Evolutionary conservation across 2,329 filamentous ascomycete species (phyloP).

Genomic region (Botryotinia globosa): DNA sequence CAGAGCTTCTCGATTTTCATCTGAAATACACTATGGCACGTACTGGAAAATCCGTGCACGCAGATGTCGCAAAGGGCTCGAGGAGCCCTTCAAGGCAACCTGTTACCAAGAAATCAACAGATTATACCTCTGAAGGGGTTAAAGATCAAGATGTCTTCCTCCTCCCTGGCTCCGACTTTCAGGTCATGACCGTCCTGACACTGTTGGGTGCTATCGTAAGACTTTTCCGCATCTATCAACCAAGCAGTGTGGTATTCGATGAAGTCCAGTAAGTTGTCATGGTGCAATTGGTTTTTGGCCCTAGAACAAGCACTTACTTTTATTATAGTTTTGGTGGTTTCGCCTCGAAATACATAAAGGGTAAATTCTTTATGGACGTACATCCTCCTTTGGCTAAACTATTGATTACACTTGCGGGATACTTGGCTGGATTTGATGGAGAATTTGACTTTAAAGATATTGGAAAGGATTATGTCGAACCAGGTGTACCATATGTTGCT

Average conservation of each 20-base stretch:
- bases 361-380: slow-evolving; percentile 99
- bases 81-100: slow-evolving; percentile 23
- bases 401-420: slow-evolving; percentile 91
- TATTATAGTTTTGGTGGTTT: slow-evolving; percentile 85
- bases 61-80: slow-evolving; percentile 23
- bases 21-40: slow-evolving; percentile 31
- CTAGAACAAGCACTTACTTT: slow-evolving; percentile 26
- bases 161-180: slow-evolving; percentile 80
- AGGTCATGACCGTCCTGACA: slow-evolving; percentile 70
- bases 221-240: slow-evolving; percentile 93
- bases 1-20: slow-evolving; percentile 26
- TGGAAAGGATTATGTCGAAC: slow-evolving; percentile 96
- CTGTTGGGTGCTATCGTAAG: slow-evolving; percentile 75
- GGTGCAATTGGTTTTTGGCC: neutral
- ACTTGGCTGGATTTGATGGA: slow-evolving; percentile 90
- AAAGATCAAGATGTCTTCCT: slow-evolving; percentile 89
- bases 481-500: slow-evolving; percentile 90
- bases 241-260: slow-evolving; percentile 95
- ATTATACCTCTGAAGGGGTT: slow-evolving; percentile 76
- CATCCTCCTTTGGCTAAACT: slow-evolving; percentile 96
- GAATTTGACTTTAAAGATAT: slow-evolving; percentile 99
- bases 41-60: slow-evolving; percentile 28
- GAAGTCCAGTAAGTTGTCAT: slow-evolving; percentile 88
- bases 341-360: slow-evolving; percentile 98
- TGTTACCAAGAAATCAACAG: slow-evolving; percentile 39